Evolutionary conservation across 2,329 filamentous ascomycete genomes (phyloP).

Genomic region (Parastagonospora avenae): DNA sequence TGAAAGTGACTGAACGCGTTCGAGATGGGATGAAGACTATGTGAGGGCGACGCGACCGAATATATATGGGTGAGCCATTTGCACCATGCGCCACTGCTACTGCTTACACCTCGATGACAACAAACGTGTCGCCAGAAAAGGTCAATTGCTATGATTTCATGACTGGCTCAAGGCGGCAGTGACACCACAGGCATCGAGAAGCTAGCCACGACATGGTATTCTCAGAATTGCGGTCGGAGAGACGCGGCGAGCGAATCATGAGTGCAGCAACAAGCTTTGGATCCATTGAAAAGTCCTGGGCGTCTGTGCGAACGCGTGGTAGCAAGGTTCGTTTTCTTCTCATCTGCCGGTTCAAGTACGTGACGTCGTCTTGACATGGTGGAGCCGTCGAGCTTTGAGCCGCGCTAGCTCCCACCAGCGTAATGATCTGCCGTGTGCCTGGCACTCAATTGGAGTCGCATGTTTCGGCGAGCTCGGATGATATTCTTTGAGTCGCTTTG

Average conservation of each 20-base stretch:
- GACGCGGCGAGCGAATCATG: conserved; percentile 18
- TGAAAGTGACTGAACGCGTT: conserved; percentile 21
- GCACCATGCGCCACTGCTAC: conserved; percentile 7
- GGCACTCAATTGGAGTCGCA: background rate
- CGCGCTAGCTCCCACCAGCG: background rate
- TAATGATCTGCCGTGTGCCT: background rate
- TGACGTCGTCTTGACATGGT: conserved; percentile 44
- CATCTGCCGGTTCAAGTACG: conserved; percentile 21
- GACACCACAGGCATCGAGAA: conserved; percentile 23
- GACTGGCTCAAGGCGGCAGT: conserved; percentile 35
- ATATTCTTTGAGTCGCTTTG: background rate
- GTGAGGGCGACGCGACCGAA: conserved; percentile 1
- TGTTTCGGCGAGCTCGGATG: background rate
- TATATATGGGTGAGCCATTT: conserved; percentile 24
- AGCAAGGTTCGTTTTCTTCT: conserved; percentile 7
- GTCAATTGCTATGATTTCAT: conserved; percentile 42
- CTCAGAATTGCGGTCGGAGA: conserved; percentile 14
- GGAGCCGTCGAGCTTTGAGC: conserved; percentile 21
- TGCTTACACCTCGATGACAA: conserved; percentile 30
- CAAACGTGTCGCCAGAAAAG: conserved; percentile 10
- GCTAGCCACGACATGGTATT: conserved; percentile 23
- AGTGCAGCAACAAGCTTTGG: conserved; percentile 1
- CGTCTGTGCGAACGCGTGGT: conserved; percentile 24
- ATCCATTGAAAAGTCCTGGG: conserved; percentile 7
- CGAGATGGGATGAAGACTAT: conserved; percentile 3